Evolutionary conservation across 1,284 basidiomycete species (phyloP).

Genomic region (Trichosporon sp.): DNA sequence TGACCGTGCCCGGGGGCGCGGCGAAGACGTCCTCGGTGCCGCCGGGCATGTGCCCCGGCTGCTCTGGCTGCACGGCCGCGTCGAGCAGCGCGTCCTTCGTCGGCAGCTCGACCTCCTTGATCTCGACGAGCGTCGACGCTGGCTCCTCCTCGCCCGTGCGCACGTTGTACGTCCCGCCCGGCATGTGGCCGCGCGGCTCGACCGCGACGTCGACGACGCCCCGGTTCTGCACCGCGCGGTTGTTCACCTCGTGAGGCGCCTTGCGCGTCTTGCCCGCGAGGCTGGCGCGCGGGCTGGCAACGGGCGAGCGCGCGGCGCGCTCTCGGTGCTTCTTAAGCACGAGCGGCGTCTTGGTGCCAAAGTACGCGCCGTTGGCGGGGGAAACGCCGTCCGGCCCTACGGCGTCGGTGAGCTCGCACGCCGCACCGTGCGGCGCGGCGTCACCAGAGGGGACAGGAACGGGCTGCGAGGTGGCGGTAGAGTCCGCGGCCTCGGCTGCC

Average conservation of each 20-base stretch:
- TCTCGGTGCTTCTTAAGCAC: not conserved
- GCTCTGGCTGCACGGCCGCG: not conserved
- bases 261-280: not conserved
- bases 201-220: not conserved
- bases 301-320: slow-evolving; percentile 10
- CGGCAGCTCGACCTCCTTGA: not conserved
- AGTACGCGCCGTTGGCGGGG: not conserved
- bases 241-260: not conserved
- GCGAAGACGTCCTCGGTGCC: not conserved
- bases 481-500: slow-evolving; percentile 2
- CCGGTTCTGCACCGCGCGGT: too few relatives aligned
- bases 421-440: not conserved
- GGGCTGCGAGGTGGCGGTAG: not conserved
- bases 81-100: not conserved
- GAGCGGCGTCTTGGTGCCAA: not conserved
- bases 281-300: slow-evolving; percentile 10
- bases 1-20: not conserved
- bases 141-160: not conserved
- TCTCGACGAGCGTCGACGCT: not conserved
- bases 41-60: not conserved
- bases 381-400: not conserved
- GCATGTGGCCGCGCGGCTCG: not conserved
- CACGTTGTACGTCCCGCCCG: not conserved
- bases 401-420: not conserved
- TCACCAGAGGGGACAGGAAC: too few relatives aligned